Conservation (phyloP, 1,139 yeast genomes). For the Sugiyamaella neomexicana region DNA sequence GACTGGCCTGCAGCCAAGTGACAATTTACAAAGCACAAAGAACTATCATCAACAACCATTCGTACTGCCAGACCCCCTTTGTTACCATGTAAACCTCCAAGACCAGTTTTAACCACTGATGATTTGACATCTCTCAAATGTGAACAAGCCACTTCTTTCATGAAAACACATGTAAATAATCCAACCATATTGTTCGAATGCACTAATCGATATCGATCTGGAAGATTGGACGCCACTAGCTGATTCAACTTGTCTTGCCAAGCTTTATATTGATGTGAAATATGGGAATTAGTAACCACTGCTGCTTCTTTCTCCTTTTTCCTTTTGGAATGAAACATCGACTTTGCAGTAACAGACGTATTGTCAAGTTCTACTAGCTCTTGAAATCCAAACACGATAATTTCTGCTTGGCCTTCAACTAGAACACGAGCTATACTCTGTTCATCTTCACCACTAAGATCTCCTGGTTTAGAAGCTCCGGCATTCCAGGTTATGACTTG, state of each 20-base stretch:
- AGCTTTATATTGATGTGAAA: slow-evolving; percentile 43
- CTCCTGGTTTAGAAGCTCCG: slow-evolving; percentile 44
- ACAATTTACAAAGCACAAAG: slow-evolving; percentile 77
- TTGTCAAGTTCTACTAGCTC: slow-evolving; percentile 91
- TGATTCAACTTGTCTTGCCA: slow-evolving; percentile 41
- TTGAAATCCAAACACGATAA: slow-evolving; percentile 85
- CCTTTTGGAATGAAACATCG: slow-evolving; percentile 53
- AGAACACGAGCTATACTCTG: slow-evolving; percentile 21
- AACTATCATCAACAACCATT: slow-evolving; percentile 69
- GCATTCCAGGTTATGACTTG: slow-evolving; percentile 47
- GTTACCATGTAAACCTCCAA: slow-evolving; percentile 93
- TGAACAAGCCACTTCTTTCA: slow-evolving; percentile 51
- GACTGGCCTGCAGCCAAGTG: slow-evolving; percentile 91
- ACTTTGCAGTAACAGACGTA: slow-evolving; percentile 71
- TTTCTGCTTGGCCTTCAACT: slow-evolving; percentile 51
- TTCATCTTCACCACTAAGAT: slow-evolving; percentile 32
- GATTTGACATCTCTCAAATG: slow-evolving; percentile 70
- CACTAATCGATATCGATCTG: slow-evolving; percentile 58
- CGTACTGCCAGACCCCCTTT: slow-evolving; percentile 93
- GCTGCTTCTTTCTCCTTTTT: slow-evolving; percentile 32
- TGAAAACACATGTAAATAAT: slow-evolving; percentile 65
- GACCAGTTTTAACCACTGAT: slow-evolving; percentile 83
- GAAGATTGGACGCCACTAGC: slow-evolving; percentile 24
- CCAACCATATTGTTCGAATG: slow-evolving; percentile 92
- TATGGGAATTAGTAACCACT: slow-evolving; percentile 37